These are phyloP conservation scores for Fusarium napiforme DNA, from an alignment of 2,329 filamentous ascomycete genomes.

Conservation along the genomic window DNA sequence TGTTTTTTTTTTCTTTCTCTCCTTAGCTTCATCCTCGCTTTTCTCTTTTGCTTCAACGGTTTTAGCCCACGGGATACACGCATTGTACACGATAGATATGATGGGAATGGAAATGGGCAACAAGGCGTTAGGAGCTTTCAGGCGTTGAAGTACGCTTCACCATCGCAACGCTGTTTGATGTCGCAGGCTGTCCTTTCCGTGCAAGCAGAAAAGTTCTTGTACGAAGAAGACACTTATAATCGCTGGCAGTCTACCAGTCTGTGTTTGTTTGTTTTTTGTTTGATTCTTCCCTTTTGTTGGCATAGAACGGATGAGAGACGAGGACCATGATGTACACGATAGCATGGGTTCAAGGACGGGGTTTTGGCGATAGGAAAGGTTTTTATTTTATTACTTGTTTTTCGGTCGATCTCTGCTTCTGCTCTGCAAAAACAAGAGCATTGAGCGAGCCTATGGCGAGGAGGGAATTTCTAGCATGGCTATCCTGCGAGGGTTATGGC, in stretches of 20 bases:
- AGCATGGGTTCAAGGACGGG: slow-evolving; percentile 28
- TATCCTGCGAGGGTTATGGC: neutral
- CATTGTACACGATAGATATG: slow-evolving; percentile 36
- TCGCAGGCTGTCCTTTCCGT: neutral
- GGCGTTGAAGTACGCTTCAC: slow-evolving; percentile 3
- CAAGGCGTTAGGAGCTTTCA: slow-evolving; percentile 31
- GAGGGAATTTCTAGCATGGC: neutral
- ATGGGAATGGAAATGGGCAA: slow-evolving; percentile 16
- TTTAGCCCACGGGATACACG: slow-evolving; percentile 21
- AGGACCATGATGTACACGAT: slow-evolving; percentile 40
- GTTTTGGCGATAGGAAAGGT: slow-evolving; percentile 17
- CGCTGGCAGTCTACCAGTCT: neutral
- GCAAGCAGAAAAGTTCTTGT: slow-evolving; percentile 10
- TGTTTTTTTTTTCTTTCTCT: neutral
- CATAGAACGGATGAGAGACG: slow-evolving; percentile 24
- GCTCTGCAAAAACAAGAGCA: neutral
- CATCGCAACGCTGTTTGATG: neutral
- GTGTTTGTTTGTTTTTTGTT: neutral
- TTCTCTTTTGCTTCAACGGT: slow-evolving; percentile 8
- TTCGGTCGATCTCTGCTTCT: neutral
- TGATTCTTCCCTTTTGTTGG: neutral
- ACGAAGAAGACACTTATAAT: slow-evolving; percentile 4
- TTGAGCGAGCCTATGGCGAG: neutral
- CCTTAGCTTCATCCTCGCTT: neutral
- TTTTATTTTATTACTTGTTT: slow-evolving; percentile 7